phyloP scores from a whole-genome alignment of 2,329 filamentous ascomycete species.

The Monascus ruber region DNA sequence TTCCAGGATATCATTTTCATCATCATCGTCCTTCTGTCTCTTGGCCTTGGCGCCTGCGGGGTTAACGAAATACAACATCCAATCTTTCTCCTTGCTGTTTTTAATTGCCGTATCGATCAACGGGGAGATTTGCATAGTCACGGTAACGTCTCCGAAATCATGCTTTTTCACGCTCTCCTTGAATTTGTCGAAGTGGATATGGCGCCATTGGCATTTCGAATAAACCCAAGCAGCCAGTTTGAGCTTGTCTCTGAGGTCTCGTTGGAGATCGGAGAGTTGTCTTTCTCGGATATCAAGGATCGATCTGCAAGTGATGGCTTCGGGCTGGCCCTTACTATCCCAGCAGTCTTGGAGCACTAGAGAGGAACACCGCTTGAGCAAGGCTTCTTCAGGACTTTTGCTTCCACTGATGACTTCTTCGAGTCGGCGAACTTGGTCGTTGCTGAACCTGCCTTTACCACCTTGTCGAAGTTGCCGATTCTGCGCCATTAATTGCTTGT shows the following conservation, averaged over 20 bases:
- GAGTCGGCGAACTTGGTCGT: slow-evolving; percentile 27
- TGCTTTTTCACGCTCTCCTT: slow-evolving; percentile 14
- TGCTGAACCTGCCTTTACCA: slow-evolving; percentile 12
- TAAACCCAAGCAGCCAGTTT: slow-evolving; percentile 21
- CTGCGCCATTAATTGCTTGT: slow-evolving; percentile 41
- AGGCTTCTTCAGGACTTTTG: slow-evolving; percentile 39
- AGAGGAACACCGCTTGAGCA: slow-evolving; percentile 38
- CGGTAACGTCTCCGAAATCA: slow-evolving; percentile 17
- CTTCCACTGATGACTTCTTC: slow-evolving; percentile 37
- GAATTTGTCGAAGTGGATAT: slow-evolving; percentile 18
- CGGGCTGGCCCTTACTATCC: slow-evolving; percentile 13
- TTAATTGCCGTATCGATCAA: slow-evolving; percentile 11
- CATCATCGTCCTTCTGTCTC: not conserved
- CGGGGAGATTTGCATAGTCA: slow-evolving; percentile 11
- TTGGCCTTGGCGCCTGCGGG: not conserved
- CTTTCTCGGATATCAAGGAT: slow-evolving; percentile 16
- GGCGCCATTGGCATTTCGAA: slow-evolving; percentile 9
- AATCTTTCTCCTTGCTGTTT: slow-evolving; percentile 14
- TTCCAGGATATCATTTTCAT: not conserved
- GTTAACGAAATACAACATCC: slow-evolving; percentile 16
- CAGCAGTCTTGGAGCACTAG: slow-evolving; percentile 20
- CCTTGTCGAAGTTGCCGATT: slow-evolving; percentile 33
- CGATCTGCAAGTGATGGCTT: slow-evolving; percentile 19
- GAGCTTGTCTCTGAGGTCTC: slow-evolving; percentile 13
- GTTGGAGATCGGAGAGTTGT: slow-evolving; percentile 12